phyloP scores from a whole-genome alignment of 345 rosid species.

The Corchorus olitorius region DNA sequence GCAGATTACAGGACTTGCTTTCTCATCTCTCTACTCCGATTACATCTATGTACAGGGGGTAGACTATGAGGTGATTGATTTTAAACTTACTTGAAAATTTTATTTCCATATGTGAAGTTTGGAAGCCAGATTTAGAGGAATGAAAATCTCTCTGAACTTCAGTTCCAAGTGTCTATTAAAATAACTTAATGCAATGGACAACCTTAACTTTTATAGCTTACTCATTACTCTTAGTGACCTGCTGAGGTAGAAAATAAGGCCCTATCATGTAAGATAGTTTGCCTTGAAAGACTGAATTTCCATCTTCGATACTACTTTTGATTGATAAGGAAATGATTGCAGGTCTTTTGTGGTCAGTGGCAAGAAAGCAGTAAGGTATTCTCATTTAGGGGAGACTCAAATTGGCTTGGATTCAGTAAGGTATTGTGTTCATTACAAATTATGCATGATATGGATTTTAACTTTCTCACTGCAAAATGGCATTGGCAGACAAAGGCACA shows the following conservation, averaged over 20 bases:
- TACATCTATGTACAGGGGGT: constrained; percentile 64
- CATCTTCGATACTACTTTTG: neutral
- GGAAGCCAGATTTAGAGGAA: neutral
- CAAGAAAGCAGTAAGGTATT: constrained; percentile 40
- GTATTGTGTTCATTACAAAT: constrained; percentile 28
- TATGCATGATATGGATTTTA: neutral
- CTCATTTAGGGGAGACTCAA: constrained; percentile 71
- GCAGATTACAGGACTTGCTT: constrained; percentile 75
- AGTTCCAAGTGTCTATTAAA: neutral
- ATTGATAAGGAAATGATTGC: constrained; percentile 20
- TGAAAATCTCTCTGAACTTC: neutral
- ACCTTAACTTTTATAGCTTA: neutral
- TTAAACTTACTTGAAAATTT: constrained; percentile 10
- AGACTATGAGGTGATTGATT: constrained; percentile 63
- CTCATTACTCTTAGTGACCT: neutral
- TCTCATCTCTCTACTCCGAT: constrained; percentile 55
- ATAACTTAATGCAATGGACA: neutral
- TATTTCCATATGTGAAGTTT: neutral
- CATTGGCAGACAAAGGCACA: neutral
- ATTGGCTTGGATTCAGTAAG: constrained; percentile 77
- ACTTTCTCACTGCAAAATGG: neutral
- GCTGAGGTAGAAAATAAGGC: neutral
- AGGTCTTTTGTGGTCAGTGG: constrained; percentile 71
- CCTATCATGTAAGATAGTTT: constrained; percentile 2
- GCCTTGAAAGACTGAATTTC: constrained; percentile 5